Evolutionary conservation across 495 filamentous ascomycete genomes (phyloP).

Genomic region (Penicillium maclennaniae): DNA sequence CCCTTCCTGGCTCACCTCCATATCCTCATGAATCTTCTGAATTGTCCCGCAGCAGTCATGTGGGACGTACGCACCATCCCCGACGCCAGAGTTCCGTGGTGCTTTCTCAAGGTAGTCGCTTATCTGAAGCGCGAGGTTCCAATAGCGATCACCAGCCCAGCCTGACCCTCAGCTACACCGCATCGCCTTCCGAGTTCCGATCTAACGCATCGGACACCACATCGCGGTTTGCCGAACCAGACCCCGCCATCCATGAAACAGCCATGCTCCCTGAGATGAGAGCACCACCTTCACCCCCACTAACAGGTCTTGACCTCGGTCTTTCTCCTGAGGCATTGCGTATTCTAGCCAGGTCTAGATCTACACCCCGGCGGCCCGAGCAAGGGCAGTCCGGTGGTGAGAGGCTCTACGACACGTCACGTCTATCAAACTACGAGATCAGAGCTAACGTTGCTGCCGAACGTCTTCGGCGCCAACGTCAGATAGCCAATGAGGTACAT

Average conservation of each 20-base stretch:
- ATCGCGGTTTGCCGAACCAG: constrained; percentile 15
- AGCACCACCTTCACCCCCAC: constrained; percentile 5
- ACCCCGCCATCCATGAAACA: constrained; percentile 6
- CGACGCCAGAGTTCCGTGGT: constrained; percentile 46
- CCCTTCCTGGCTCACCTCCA: constrained; percentile 36
- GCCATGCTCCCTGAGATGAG: neutral
- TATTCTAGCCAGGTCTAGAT: constrained; percentile 30
- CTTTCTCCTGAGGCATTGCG: constrained; percentile 18
- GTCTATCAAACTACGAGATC: constrained; percentile 32
- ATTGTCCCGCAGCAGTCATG: constrained; percentile 28
- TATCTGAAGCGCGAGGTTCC: constrained; percentile 17
- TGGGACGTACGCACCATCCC: constrained; percentile 29
- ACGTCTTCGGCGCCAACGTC: constrained; percentile 41
- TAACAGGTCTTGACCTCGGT: constrained; percentile 12
- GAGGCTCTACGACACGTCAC: constrained; percentile 27
- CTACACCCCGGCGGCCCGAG: constrained; percentile 29
- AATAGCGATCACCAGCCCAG: constrained; percentile 35
- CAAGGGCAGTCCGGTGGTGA: constrained; percentile 26
- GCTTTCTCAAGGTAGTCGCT: constrained; percentile 34
- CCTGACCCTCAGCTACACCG: constrained; percentile 35
- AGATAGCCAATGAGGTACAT: constrained; percentile 36
- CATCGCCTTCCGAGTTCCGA: constrained; percentile 35
- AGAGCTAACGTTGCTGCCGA: constrained; percentile 40
- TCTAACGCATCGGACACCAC: constrained; percentile 19
- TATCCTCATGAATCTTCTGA: constrained; percentile 24